phyloP scores from a whole-genome alignment of 2,329 filamentous ascomycete species.

The Fusarium algeriense region DNA sequence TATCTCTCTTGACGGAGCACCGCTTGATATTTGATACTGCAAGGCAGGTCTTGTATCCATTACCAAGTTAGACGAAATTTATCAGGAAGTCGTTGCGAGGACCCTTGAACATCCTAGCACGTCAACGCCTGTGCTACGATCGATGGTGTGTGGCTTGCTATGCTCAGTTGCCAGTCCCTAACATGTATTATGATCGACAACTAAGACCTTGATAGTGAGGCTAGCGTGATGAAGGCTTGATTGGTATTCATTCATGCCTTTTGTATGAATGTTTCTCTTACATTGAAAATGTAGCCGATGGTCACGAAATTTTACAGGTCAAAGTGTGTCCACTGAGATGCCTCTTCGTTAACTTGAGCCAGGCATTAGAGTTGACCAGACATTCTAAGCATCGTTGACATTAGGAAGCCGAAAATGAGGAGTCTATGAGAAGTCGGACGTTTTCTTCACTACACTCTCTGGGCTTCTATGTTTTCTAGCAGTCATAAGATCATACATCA shows the following conservation, averaged over 20 bases:
- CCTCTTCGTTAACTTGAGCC: not conserved
- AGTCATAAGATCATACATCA: not conserved
- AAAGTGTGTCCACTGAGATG: not conserved
- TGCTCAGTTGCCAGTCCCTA: slow-evolving; percentile 9
- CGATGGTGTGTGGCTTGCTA: slow-evolving; percentile 12
- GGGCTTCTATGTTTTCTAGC: not conserved
- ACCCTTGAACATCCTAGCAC: slow-evolving; percentile 4
- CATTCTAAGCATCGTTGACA: not conserved
- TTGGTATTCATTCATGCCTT: not conserved
- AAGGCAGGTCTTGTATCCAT: slow-evolving; percentile 12
- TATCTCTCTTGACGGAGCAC: not conserved
- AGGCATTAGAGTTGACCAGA: not conserved
- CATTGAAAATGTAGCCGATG: not conserved
- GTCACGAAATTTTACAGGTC: not conserved
- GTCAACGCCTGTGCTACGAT: slow-evolving; percentile 2
- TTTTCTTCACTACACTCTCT: slow-evolving; percentile 3
- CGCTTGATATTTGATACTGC: slow-evolving; percentile 1
- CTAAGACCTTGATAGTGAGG: slow-evolving; percentile 13
- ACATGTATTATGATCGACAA: slow-evolving; percentile 34
- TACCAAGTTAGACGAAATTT: not conserved
- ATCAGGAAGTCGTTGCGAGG: slow-evolving; percentile 36
- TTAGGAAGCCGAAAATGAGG: not conserved
- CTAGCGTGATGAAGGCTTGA: slow-evolving; percentile 7
- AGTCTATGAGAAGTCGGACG: not conserved
- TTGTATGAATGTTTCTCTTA: not conserved